phyloP scores from a whole-genome alignment of 768 basidiomycete species.

The Panaeolus cyanescens region DNA sequence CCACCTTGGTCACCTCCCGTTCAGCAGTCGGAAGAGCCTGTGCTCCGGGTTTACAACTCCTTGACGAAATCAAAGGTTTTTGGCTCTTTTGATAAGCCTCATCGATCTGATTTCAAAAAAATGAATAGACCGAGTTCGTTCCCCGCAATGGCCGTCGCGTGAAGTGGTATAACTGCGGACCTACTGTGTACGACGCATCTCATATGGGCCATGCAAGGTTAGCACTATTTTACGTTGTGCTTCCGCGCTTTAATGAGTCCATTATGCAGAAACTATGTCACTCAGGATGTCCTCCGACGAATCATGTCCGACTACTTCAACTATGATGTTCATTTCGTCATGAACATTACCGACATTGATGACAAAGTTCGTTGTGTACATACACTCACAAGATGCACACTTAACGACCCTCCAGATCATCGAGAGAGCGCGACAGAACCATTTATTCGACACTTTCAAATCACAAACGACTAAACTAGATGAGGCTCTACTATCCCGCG shows the following conservation, averaged over 20 bases:
- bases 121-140: slow-evolving; percentile 70
- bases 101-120: slow-evolving; percentile 13
- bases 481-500: slow-evolving; percentile 53
- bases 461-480: slow-evolving; percentile 56
- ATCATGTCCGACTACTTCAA: slow-evolving; percentile 96
- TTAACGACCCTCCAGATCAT: slow-evolving; percentile 70
- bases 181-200: slow-evolving; percentile 96
- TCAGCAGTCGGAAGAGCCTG: slow-evolving; percentile 52
- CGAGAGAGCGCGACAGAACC: slow-evolving; percentile 79
- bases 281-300: slow-evolving; percentile 87
- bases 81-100: slow-evolving; percentile 14
- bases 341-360: slow-evolving; percentile 99
- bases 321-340: slow-evolving; percentile 97
- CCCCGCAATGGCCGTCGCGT: slow-evolving; percentile 69
- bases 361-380: slow-evolving; percentile 74
- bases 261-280: slow-evolving; percentile 84
- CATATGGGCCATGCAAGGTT: slow-evolving; percentile 99
- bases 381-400: neutral
- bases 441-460: slow-evolving; percentile 67
- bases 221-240: slow-evolving; percentile 10
- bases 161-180: slow-evolving; percentile 99
- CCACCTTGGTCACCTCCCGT: slow-evolving; percentile 57
- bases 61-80: slow-evolving; percentile 86
- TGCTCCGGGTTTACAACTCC: slow-evolving; percentile 88
- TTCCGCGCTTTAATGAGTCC: slow-evolving; percentile 8